Base-by-base conservation (phyloP, 148 eudicot species). In the Chenopodium suecicum region DNA sequence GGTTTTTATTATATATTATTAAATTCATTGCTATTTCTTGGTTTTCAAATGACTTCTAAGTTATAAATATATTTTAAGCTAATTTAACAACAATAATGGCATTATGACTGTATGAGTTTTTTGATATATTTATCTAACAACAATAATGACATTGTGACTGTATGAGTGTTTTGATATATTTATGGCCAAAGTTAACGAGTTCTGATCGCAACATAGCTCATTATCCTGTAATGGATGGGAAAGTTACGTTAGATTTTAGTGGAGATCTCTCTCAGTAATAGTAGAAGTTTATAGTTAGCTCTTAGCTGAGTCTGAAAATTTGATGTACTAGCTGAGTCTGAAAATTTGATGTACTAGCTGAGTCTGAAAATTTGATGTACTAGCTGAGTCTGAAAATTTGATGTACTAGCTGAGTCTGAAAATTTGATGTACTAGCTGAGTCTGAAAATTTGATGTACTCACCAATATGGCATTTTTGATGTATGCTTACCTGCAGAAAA, bases 401-500 rank as follows among this genome's bases (percentile, higher is more conserved):
- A 23, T 23, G 23, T 23, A 23, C 23, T 72, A 62, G 73, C 41
- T 52, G 74, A 75, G 1, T 74, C 54, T 76, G 29, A 56, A 56
- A 14, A 19, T 56, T 54, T 22, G 20, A 23, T 77, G 16, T 77
- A 63, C 54, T 77, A 62, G 73, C 41, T 52, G 74, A 75, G 1
- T 74, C 54, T 76, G 29, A 56, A 56, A 14, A 19, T 56, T 54
- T 22, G 20, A 23, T 77, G 16, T 77, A 63, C 54, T 77, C 44
- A 41, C 27, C 70, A 70, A 70, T 64, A 25, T 77, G 70, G 41
- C 58, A 70, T 48, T 70, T n/a, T 70, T 5, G 31, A 44, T 32
- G 2, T 50, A 37, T 58, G 54, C 48, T 32, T 44, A 65, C 75
- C 75, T 76, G 72, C 84, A 68, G 80, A n/a, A 76, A 69, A 4